A percentile compares a stretch with the other conserved stretches of the same genome.
Conservation (phyloP, 225 moss, liverwort and hornwort genomes). For the Pseudoscleropodium purum region DNA sequence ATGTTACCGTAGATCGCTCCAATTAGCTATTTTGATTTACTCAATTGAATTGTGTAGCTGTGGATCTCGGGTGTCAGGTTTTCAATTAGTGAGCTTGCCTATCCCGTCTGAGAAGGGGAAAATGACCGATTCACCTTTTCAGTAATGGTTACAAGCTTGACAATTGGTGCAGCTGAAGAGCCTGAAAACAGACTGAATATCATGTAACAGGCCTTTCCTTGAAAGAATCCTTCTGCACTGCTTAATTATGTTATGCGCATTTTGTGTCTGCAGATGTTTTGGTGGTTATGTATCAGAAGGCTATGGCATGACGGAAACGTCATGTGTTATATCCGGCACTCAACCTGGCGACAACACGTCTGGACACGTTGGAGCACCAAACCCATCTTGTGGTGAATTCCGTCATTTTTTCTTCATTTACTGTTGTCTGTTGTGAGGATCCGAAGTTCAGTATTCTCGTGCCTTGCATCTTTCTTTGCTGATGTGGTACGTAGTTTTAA, state of each 20-base stretch:
- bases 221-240: not conserved
- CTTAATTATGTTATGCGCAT: not conserved
- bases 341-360: slow-evolving; percentile 51
- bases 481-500: not conserved
- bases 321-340: slow-evolving; percentile 59
- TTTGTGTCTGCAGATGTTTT: slow-evolving; percentile 59
- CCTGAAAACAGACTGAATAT: not conserved
- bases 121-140: not conserved
- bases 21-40: not conserved
- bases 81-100: not conserved
- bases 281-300: slow-evolving; percentile 81
- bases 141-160: not conserved
- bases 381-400: slow-evolving; percentile 58
- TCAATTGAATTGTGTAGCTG: not conserved
- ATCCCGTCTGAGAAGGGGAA: not conserved
- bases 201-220: not conserved
- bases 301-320: slow-evolving; percentile 94
- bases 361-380: slow-evolving; percentile 86
- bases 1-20: not conserved
- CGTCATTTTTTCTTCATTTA: not conserved
- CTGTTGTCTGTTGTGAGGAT: not conserved
- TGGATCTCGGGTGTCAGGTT: too few species aligned
- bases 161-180: not conserved
- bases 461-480: not conserved
- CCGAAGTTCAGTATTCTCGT: not conserved